Base-by-base conservation (phyloP, 2,329 filamentous ascomycete species). In the Ophioceras dolichostomum region DNA sequence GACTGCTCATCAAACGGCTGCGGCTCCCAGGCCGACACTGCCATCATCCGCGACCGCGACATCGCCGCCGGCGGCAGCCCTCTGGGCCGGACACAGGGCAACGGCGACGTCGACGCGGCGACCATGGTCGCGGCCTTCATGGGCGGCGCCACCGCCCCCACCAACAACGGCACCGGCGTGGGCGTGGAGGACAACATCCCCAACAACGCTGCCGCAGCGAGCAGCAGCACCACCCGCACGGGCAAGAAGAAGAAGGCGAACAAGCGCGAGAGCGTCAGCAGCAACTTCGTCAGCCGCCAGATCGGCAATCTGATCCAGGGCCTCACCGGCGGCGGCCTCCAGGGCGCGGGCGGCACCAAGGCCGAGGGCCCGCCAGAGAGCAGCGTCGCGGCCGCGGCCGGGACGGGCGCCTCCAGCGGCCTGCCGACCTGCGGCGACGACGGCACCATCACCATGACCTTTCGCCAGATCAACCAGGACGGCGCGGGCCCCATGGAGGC, bases 21-120 rank as follows among this genome's bases (percentile, higher is more conserved):
- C 51, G 78, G 77, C 40, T 68, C 76, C n/a, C 70, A 82, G 53
- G 73, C 69, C 40, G 78, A 83, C 51, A 82, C 78, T 13, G 65
- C 76, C 54, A 79, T 82, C 62, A 79, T 82, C 57, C 72, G 76
- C 28, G 57, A 70, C 42, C 56, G 61, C 10, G 77, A 81, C 57
- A 65, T 81, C 41, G 58, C 59, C 28, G 67, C 60, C 35, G 62
- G 60, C 48, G 62, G 67, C 46, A 66, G 64, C 24, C 64, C 78
- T 37, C 67, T 83, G n/a, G 78, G 78, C 47, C 71, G 74, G 45
- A 82, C 76, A 36, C 56, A 73, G 49, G 70, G 65, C 41, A 69
- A 67, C 38, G 74, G 76, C 13, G 64, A 70, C 39, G 65, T 81
- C 42, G 63, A 75, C 41, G 68, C 76, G 19, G 60, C 62, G 17